These are phyloP conservation scores for Flaveria bidentis DNA, from an alignment of 129 eudicot genomes.

Conservation along the genomic window DNA sequence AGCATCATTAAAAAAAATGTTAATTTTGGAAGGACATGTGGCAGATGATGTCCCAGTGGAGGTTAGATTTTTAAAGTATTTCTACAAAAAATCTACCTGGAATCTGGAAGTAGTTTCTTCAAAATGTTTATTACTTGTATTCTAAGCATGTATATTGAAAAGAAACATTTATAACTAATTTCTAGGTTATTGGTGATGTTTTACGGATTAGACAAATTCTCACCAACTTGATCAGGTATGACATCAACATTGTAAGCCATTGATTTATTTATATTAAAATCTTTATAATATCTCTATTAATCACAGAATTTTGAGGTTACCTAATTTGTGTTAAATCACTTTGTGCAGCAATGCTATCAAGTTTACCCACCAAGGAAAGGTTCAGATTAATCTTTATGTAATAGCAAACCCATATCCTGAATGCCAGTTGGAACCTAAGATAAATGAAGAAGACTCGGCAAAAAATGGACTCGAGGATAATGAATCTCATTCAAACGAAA, in stretches of 20 bases:
- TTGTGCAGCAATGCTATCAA: slow-evolving; percentile 85
- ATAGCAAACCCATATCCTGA: slow-evolving; percentile 49
- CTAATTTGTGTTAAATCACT: neutral
- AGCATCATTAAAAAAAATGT: slow-evolving; percentile 75
- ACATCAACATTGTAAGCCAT: slow-evolving; percentile 2
- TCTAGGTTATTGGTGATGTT: slow-evolving; percentile 93
- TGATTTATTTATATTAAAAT: neutral
- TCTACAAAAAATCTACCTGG: neutral
- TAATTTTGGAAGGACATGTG: slow-evolving; percentile 80
- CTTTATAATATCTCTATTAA: neutral
- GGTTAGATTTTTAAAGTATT: slow-evolving; percentile 41
- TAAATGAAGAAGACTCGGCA: slow-evolving; percentile 34
- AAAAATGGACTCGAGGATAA: slow-evolving; percentile 40
- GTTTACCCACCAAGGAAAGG: slow-evolving; percentile 93
- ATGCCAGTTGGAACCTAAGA: slow-evolving; percentile 34
- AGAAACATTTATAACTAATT: slow-evolving; percentile 5
- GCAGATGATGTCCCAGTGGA: slow-evolving; percentile 81
- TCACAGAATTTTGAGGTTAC: slow-evolving; percentile 1
- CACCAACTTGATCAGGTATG: slow-evolving; percentile 89
- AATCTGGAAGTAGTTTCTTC: neutral
- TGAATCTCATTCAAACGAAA: slow-evolving; percentile 42
- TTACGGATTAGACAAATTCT: slow-evolving; percentile 92
- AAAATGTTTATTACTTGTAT: neutral
- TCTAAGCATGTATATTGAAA: slow-evolving; percentile 7
- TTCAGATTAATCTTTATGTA: slow-evolving; percentile 75